phyloP scores from a whole-genome alignment of 2,329 filamentous ascomycete species.

The Salinomyces thailandicus region DNA sequence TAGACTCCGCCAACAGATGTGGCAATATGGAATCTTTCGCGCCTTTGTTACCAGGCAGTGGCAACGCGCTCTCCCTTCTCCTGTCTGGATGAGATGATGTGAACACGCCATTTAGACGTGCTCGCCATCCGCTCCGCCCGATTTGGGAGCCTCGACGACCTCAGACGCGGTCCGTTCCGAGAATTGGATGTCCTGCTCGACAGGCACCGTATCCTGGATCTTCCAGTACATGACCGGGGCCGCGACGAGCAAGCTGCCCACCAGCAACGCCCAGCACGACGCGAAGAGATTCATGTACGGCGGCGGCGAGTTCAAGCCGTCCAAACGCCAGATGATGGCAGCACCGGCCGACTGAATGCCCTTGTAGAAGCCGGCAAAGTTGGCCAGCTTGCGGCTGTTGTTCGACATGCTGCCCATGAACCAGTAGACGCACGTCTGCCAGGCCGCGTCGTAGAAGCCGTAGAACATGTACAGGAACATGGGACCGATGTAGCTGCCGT shows the following conservation, averaged over 20 bases:
- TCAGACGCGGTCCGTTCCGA: slow-evolving; percentile 73
- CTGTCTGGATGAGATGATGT: too few relatives aligned
- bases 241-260: slow-evolving; percentile 63
- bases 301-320: slow-evolving; percentile 43
- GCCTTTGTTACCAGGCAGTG: too few relatives aligned
- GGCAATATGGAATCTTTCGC: too few relatives aligned
- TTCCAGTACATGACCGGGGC: slow-evolving; percentile 67
- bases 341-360: slow-evolving; percentile 80
- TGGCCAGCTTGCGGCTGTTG: slow-evolving; percentile 82
- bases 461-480: slow-evolving; percentile 90
- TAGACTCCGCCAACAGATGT: too few relatives aligned
- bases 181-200: slow-evolving; percentile 76
- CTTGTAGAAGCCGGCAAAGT: slow-evolving; percentile 86
- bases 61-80: too few relatives aligned
- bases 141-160: slow-evolving; percentile 35
- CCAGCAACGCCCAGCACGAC: slow-evolving; percentile 64
- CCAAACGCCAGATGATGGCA: slow-evolving; percentile 64
- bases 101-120: slow-evolving; percentile 5
- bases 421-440: slow-evolving; percentile 91
- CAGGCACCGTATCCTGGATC: slow-evolving; percentile 67
- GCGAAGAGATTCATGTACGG: slow-evolving; percentile 64
- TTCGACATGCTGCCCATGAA: slow-evolving; percentile 91
- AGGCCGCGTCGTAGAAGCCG: slow-evolving; percentile 78
- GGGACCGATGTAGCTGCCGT: slow-evolving; percentile 59
- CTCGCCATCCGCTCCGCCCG: slow-evolving; percentile 2